These are phyloP conservation scores for Apiospora aurea DNA, from an alignment of 2,329 filamentous ascomycete genomes.

Conservation along the genomic window DNA sequence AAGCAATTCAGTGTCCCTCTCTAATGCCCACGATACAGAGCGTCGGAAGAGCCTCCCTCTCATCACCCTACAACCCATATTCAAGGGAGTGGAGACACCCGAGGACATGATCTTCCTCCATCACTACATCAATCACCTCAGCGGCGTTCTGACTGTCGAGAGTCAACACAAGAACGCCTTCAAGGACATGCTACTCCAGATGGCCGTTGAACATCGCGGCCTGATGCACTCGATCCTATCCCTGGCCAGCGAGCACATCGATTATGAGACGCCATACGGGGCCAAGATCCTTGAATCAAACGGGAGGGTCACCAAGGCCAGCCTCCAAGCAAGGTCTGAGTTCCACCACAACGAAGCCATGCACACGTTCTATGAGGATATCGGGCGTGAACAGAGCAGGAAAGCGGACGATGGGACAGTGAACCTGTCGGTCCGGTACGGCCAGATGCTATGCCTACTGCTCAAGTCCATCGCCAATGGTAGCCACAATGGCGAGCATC, in stretches of 20 bases:
- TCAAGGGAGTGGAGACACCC: conserved; percentile 80
- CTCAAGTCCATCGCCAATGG: conserved; percentile 65
- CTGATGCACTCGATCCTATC: conserved; percentile 92
- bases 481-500: conserved; percentile 70
- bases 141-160: conserved; percentile 82
- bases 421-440: conserved; percentile 62
- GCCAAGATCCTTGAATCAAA: conserved; percentile 58
- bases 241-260: conserved; percentile 79
- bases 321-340: conserved; percentile 58
- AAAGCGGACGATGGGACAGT: conserved; percentile 53
- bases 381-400: conserved; percentile 50
- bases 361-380: conserved; percentile 57
- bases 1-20: conserved; percentile 22
- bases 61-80: conserved; percentile 70
- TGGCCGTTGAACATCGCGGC: conserved; percentile 80
- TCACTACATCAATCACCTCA: conserved; percentile 82
- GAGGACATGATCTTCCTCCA: conserved; percentile 83
- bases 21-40: conserved; percentile 47
- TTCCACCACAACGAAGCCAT: conserved; percentile 64
- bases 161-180: conserved; percentile 85
- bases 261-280: conserved; percentile 65
- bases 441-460: conserved; percentile 68
- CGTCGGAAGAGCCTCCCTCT: conserved; percentile 58
- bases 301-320: conserved; percentile 53
- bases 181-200: conserved; percentile 81